phyloP scores from a whole-genome alignment of 179 eudicot species.

The Heliamphora pulchella region DNA sequence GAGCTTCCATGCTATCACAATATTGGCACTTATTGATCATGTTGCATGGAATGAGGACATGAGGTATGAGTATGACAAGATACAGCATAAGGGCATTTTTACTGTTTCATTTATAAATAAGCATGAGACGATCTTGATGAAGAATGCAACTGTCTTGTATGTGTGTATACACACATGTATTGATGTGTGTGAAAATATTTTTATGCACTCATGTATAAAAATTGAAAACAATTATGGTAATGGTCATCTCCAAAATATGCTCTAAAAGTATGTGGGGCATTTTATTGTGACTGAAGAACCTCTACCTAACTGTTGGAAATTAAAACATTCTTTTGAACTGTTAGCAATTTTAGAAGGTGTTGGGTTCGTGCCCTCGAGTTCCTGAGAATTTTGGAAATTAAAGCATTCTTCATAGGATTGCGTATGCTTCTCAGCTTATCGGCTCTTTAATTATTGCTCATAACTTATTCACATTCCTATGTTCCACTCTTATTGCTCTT shows the following conservation, averaged over 20 bases:
- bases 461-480: not conserved
- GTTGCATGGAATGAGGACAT: not conserved
- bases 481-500: not conserved
- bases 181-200: not conserved
- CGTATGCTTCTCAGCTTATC: not conserved
- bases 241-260: not conserved
- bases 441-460: not conserved
- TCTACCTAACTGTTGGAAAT: not conserved
- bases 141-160: not conserved
- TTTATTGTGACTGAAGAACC: not conserved
- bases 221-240: not conserved
- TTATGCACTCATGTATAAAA: not conserved
- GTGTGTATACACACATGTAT: not conserved
- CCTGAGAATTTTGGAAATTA: not conserved
- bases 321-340: not conserved
- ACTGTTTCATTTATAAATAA: not conserved
- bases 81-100: not conserved
- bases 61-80: not conserved
- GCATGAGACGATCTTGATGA: not conserved
- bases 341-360: not conserved
- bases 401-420: not conserved
- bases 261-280: not conserved
- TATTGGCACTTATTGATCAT: conserved; percentile 1
- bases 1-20: not conserved
- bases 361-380: not conserved